Percentiles rank a stretch among this genome's conserved stretches.
phyloP scores from a whole-genome alignment of 176 grass and related monocot genomes.

The Bonia amplexicaulis region DNA sequence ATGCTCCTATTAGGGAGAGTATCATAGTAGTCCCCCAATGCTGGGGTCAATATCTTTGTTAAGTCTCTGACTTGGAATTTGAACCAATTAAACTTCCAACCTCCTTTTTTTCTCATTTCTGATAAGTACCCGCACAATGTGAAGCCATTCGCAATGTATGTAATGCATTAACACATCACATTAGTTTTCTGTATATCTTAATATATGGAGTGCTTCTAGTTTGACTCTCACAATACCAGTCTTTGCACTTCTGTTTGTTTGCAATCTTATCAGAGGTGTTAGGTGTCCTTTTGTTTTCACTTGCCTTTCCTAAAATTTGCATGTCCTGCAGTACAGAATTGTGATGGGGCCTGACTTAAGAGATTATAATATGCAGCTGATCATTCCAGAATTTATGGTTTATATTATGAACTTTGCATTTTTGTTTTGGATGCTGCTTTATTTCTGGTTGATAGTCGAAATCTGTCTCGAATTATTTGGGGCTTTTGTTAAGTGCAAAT shows the following conservation, averaged over 20 bases:
- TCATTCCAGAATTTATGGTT: background rate
- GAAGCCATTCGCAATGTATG: background rate
- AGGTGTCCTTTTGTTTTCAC: background rate
- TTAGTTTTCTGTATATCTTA: background rate
- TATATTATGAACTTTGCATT: background rate
- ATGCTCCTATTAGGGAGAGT: background rate
- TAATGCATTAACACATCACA: background rate
- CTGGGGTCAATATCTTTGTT: background rate
- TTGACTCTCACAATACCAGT: background rate
- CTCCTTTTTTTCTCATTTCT: background rate
- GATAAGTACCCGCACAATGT: background rate
- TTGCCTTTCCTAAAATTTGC: background rate
- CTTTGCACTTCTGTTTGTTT: conserved; percentile 12
- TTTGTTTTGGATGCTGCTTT: background rate
- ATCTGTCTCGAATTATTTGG: background rate
- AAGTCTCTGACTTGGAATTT: conserved; percentile 6
- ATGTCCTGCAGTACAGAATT: background rate
- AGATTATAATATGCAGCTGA: background rate
- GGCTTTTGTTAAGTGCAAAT: background rate
- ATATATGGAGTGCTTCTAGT: background rate
- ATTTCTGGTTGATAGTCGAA: background rate
- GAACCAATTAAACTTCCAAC: background rate
- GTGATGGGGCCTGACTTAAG: background rate
- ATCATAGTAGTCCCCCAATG: background rate
- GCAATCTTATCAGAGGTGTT: background rate